Evolutionary conservation across 2,329 filamentous ascomycete species (phyloP).

Genomic region (Neoscytalidium dimidiatum): DNA sequence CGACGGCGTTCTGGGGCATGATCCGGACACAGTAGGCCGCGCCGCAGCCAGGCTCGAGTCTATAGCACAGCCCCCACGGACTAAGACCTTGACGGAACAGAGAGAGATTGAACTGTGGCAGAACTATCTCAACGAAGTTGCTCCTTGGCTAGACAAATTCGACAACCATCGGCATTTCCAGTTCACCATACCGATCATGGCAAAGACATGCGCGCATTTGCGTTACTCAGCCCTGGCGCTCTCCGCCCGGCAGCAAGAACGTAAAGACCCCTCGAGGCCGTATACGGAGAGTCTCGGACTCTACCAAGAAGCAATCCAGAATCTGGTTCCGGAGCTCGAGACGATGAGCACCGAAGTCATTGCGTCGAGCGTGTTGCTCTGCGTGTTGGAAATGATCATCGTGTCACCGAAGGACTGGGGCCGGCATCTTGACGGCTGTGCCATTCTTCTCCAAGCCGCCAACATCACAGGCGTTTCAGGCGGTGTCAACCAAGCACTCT

Average conservation of each 20-base stretch:
- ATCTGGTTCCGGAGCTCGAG: conserved; percentile 46
- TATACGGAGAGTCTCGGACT: conserved; percentile 54
- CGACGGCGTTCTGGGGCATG: neutral
- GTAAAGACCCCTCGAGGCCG: conserved; percentile 48
- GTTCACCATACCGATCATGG: conserved; percentile 53
- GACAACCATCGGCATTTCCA: conserved; percentile 57
- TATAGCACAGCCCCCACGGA: neutral
- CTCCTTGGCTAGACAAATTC: conserved; percentile 60
- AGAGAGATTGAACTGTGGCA: conserved; percentile 25
- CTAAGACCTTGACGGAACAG: conserved; percentile 20
- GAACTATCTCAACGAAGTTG: conserved; percentile 55
- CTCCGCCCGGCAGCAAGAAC: conserved; percentile 57
- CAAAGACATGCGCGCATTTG: conserved; percentile 51
- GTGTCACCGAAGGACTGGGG: conserved; percentile 55
- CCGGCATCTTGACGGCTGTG: conserved; percentile 59
- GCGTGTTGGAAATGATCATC: conserved; percentile 53
- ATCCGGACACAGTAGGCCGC: neutral
- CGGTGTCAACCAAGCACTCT: conserved; percentile 56
- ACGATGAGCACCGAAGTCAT: conserved; percentile 48
- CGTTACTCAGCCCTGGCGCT: conserved; percentile 57
- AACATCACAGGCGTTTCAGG: conserved; percentile 54
- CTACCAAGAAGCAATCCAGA: conserved; percentile 57
- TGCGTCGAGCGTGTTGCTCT: conserved; percentile 51
- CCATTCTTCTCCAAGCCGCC: conserved; percentile 54
- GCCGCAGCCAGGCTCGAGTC: conserved; percentile 11